Evolutionary conservation across 1,139 yeast species (phyloP), one percentile per base, ranked within the genome.

Genomic region (Pichia sp.): DNA sequence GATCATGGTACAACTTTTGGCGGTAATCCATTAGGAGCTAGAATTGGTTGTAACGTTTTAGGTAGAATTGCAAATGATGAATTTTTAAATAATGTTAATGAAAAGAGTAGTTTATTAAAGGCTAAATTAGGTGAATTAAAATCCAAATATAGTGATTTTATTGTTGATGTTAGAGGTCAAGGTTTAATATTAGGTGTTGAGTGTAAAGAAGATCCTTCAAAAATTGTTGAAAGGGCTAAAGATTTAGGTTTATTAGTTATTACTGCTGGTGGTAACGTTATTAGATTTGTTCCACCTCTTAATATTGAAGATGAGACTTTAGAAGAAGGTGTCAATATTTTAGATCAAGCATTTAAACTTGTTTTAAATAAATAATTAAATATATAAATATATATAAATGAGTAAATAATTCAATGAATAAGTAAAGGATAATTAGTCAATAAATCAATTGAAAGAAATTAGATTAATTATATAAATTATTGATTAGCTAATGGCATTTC

Each of bases 1-100:
- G 98, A 92, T 61, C 98, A 92, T 62, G 98, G 98, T 42, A 90
- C 97, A 5, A 92, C 98, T 0, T 92, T 85, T 61, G 98, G 98
- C 51, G 98, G 98, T 43, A 92, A 92, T 63, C 97, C 98, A 41
- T 70, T 92, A 51, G 98, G 90, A 2, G 73, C 94, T 36, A 78
- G 90, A 51, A 76, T 92, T 45, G 96, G 92, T 6, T 71, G 75
- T 40, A 82, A 81, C 58, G 95, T 90, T 22, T 68, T 92, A 30
- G 80, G 74, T 42, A 76, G 79, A 54, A 73, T 92, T 40, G 73
- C 89, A 11, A 67, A 82, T 43, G 66, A 72, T 4, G 73, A 69
- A 25, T 82, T 92, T 54, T 73, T 87, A 55, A 60, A 66, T 6
- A 67, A 70, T 11, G 97, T 92, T 22, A 63, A 64, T 32, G 57